Conservation (phyloP, 164 flowering plant species). For the Dillenia turbinata region DNA sequence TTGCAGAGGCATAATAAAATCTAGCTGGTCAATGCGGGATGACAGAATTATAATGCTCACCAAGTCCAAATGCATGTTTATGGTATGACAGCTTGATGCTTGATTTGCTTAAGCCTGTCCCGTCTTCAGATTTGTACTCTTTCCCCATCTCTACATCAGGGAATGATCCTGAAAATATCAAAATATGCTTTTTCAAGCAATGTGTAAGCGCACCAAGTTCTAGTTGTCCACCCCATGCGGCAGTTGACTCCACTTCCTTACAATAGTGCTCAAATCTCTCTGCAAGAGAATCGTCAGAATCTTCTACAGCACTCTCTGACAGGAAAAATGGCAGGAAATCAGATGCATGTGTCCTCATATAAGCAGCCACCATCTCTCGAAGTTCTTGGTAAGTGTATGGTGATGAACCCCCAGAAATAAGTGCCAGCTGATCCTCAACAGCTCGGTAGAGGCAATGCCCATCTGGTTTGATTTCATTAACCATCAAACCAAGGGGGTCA, state of each 20-base stretch:
- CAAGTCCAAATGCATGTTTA: slow-evolving; percentile 88
- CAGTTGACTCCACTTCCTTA: slow-evolving; percentile 72
- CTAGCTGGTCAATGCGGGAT: slow-evolving; percentile 29
- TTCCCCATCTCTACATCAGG: slow-evolving; percentile 98
- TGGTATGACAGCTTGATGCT: slow-evolving; percentile 77
- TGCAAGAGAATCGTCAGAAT: slow-evolving; percentile 37
- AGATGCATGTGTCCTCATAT: slow-evolving; percentile 64
- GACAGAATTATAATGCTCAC: slow-evolving; percentile 94
- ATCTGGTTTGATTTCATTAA: slow-evolving; percentile 85
- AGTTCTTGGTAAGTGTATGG: slow-evolving; percentile 67
- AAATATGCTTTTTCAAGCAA: slow-evolving; percentile 70
- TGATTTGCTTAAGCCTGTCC: slow-evolving; percentile 21
- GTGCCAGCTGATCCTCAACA: slow-evolving; percentile 77
- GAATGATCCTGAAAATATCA: slow-evolving; percentile 78
- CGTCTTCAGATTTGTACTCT: slow-evolving; percentile 53
- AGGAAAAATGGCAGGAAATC: slow-evolving; percentile 83
- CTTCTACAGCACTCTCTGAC: slow-evolving; percentile 50
- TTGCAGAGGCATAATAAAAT: slow-evolving; percentile 4
- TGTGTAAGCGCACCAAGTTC: slow-evolving; percentile 91
- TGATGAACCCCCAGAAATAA: slow-evolving; percentile 52
- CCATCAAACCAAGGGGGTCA: slow-evolving; percentile 65
- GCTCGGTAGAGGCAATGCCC: slow-evolving; percentile 94
- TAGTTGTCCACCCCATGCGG: slow-evolving; percentile 96
- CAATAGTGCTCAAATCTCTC: slow-evolving; percentile 77
- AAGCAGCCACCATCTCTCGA: slow-evolving; percentile 69